Base-by-base conservation (phyloP, 1,284 basidiomycete species). In the Uromyces viciae-fabae region DNA sequence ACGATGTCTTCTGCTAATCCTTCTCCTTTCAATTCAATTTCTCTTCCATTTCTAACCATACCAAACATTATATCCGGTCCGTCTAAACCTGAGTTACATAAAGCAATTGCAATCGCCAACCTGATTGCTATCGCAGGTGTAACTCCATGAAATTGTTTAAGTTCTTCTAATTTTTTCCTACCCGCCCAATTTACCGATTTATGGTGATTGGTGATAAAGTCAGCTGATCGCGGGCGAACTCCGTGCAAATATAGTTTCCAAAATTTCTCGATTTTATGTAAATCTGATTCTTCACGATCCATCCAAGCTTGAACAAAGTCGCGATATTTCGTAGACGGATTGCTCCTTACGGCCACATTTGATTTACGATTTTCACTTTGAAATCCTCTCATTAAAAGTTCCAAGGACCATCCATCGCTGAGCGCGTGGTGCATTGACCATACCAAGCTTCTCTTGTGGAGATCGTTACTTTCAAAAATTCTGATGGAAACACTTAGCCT, bases 351-450 rank as follows among this genome's bases (percentile, higher is more conserved):
- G 19, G n/a, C 15, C n/a, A n/a, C 17, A 11, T 14, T 33, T 46
- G 64, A 68, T 3, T 42, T 8, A 25, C 17, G 38, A 2, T 54
- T 19, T 33, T 82, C 74, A 0, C 36, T 40, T 73, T 82, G 82
- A 4, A 84, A 82, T 75, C 84, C 84, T 58, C 81, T 74, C 17
- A 83, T 82, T 43, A 84, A 73, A 7, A 84, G 82, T 58, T 84
- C 84, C 46, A 84, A 81, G 1, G 84, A 84, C 83, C 83, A 84
- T 25, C 84, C 84, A 49, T 84, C 84, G 49, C 84, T 83, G 77
- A 84, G 83, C 3, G 83, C 82, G 58, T 84, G 84, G 43, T 84
- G 84, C 75, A 84, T 81, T 17, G 82, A 71, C 83, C 83, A 84
- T 4, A 58, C 83, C 14, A 84, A 76, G 66, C 83, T 83, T 22